These are phyloP conservation scores for Thelephora terrestris DNA, from an alignment of 1,284 basidiomycete species.

Conservation along the genomic window DNA sequence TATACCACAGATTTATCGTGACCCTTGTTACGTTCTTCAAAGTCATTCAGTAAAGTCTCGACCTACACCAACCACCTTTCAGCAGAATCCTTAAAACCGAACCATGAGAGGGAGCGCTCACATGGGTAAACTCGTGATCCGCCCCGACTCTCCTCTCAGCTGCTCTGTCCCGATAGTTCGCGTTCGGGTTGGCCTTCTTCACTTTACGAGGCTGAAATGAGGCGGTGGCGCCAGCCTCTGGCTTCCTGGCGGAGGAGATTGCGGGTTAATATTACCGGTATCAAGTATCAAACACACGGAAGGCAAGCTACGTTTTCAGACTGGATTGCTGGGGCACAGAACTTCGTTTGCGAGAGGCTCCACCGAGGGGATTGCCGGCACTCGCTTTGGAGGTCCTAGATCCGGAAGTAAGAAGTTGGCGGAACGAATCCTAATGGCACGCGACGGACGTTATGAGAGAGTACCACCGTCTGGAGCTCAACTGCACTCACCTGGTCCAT, in stretches of 20 bases:
- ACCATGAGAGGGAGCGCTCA: constrained; percentile 18
- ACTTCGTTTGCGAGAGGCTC: neutral
- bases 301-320: neutral
- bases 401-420: neutral
- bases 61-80: constrained; percentile 33
- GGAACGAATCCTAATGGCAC: neutral
- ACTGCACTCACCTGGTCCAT: too few relatives aligned
- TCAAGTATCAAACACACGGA: neutral
- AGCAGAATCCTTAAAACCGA: neutral
- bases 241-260: constrained; percentile 14
- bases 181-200: constrained; percentile 39
- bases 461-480: too few relatives aligned
- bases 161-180: constrained; percentile 60
- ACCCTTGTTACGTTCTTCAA: constrained; percentile 47
- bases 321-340: neutral
- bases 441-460: neutral
- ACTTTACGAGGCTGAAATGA: constrained; percentile 71
- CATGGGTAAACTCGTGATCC: constrained; percentile 62
- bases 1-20: neutral
- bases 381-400: neutral
- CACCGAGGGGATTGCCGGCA: neutral
- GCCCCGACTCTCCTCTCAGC: constrained; percentile 52
- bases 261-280: neutral
- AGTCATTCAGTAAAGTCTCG: constrained; percentile 72
- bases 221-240: constrained; percentile 21